Percentiles rank a stretch among this genome's conserved stretches.
These are phyloP conservation scores for Starmerella apicola DNA, from an alignment of 805 yeast genomes.

Conservation along the genomic window DNA sequence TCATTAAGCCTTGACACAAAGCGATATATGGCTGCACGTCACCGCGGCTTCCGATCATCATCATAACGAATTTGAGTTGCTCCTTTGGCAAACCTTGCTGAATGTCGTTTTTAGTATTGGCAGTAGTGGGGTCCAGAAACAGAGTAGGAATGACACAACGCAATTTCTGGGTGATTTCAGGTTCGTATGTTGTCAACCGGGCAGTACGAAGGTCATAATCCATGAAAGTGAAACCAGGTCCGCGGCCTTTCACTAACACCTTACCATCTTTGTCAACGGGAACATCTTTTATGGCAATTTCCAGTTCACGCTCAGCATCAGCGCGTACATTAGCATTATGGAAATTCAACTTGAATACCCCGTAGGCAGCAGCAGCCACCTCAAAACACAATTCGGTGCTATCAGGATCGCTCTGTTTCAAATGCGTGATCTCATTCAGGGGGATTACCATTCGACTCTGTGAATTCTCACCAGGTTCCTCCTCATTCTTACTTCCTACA, in stretches of 20 bases:
- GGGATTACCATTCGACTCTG: conserved; percentile 69
- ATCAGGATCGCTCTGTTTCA: neutral
- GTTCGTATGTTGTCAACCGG: conserved; percentile 19
- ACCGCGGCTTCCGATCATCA: conserved; percentile 92
- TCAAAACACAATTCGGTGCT: conserved; percentile 6
- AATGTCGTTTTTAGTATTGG: conserved; percentile 15
- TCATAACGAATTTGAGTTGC: conserved; percentile 46
- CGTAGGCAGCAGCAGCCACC: conserved; percentile 15
- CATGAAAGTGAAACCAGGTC: conserved; percentile 8
- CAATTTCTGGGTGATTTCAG: conserved; percentile 7
- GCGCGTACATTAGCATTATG: neutral
- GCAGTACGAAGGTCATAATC: conserved; percentile 18
- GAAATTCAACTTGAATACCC: conserved; percentile 6
- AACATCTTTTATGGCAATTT: conserved; percentile 32
- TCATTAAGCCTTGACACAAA: conserved; percentile 60
- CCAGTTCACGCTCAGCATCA: conserved; percentile 18
- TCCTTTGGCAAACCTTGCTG: conserved; percentile 38
- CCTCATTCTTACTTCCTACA: no score
- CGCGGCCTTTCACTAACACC: neutral
- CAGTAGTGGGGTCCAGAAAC: conserved; percentile 18
- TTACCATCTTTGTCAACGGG: neutral
- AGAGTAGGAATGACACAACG: conserved; percentile 20
- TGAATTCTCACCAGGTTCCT: no score
- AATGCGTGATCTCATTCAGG: conserved; percentile 38
- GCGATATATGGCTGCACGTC: conserved; percentile 96